Percentiles rank a stretch among this genome's conserved stretches.
Conservation (phyloP, 345 rosid genomes). For the Schrenkiella parvula region DNA sequence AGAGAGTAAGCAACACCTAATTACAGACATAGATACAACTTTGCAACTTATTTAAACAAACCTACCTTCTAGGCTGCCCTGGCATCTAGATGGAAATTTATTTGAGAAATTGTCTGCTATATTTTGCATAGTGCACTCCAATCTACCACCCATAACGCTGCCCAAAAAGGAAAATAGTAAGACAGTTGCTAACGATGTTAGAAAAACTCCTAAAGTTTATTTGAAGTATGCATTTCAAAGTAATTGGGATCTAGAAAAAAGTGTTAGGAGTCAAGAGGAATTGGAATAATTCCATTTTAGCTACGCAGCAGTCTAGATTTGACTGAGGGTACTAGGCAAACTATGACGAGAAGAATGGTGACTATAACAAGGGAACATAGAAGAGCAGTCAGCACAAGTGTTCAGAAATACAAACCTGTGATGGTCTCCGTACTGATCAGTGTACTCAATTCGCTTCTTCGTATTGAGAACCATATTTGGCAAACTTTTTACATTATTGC, state of each 20-base stretch:
- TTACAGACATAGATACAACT: slow-evolving; percentile 1
- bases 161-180: slow-evolving; percentile 16
- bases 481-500: slow-evolving; percentile 55
- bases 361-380: not conserved
- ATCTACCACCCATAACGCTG: slow-evolving; percentile 83
- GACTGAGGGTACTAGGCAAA: not conserved
- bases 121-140: slow-evolving; percentile 99
- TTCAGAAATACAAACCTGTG: slow-evolving; percentile 52
- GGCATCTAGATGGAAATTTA: slow-evolving; percentile 57
- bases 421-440: slow-evolving; percentile 56
- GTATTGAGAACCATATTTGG: slow-evolving; percentile 83
- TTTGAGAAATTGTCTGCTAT: slow-evolving; percentile 79
- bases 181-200: slow-evolving; percentile 6
- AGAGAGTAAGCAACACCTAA: slow-evolving; percentile 2
- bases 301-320: not conserved
- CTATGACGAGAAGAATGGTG: not conserved
- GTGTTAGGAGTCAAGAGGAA: not conserved
- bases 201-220: not conserved
- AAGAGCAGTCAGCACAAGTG: slow-evolving; percentile 10
- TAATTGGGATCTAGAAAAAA: not conserved
- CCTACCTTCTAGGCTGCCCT: slow-evolving; percentile 69
- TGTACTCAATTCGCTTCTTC: slow-evolving; percentile 61
- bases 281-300: not conserved
- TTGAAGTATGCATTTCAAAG: not conserved
- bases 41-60: not conserved